Percentiles rank a stretch among this genome's conserved stretches.
Evolutionary conservation across 768 basidiomycete species (phyloP).

Genomic region (Amylocystis lapponica): DNA sequence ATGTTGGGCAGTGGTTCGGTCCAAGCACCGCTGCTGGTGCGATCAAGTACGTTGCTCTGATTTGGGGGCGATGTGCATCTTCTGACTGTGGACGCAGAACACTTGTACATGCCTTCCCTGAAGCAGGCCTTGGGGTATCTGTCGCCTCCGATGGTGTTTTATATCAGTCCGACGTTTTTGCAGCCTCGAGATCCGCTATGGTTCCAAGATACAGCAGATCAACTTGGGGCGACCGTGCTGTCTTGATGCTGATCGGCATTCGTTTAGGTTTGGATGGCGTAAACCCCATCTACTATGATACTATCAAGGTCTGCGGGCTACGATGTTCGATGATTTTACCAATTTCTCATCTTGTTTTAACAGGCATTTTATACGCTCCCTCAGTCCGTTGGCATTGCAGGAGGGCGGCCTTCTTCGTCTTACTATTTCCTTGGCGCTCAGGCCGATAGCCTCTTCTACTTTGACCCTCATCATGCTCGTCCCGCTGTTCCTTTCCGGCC

Average conservation of each 20-base stretch:
- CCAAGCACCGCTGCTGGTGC: slow-evolving; percentile 97
- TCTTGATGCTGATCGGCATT: slow-evolving; percentile 81
- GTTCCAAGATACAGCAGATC: slow-evolving; percentile 17
- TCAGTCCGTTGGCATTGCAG: slow-evolving; percentile 94
- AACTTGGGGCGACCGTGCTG: slow-evolving; percentile 77
- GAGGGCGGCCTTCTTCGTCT: slow-evolving; percentile 92
- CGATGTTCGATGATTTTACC: background rate
- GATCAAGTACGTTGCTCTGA: slow-evolving; percentile 55
- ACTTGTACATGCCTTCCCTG: slow-evolving; percentile 73
- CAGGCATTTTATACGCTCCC: slow-evolving; percentile 89
- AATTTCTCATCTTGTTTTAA: background rate
- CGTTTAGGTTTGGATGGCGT: slow-evolving; percentile 89
- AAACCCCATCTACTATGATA: slow-evolving; percentile 91
- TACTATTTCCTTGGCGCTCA: slow-evolving; percentile 97
- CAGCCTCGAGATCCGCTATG: slow-evolving; percentile 49
- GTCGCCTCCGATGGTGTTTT: slow-evolving; percentile 77
- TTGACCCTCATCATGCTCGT: slow-evolving; percentile 76
- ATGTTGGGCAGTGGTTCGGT: slow-evolving; percentile 97
- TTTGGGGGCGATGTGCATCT: background rate
- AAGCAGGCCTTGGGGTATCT: slow-evolving; percentile 74
- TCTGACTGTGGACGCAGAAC: slow-evolving; percentile 38
- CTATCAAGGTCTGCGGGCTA: slow-evolving; percentile 54
- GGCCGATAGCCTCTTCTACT: slow-evolving; percentile 79
- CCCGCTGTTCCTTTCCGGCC: slow-evolving; percentile 68
- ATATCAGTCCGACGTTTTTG: slow-evolving; percentile 81